These are phyloP conservation scores for Pilatotrama ljubarskyi DNA, from an alignment of 768 basidiomycete species.

Conservation along the genomic window DNA sequence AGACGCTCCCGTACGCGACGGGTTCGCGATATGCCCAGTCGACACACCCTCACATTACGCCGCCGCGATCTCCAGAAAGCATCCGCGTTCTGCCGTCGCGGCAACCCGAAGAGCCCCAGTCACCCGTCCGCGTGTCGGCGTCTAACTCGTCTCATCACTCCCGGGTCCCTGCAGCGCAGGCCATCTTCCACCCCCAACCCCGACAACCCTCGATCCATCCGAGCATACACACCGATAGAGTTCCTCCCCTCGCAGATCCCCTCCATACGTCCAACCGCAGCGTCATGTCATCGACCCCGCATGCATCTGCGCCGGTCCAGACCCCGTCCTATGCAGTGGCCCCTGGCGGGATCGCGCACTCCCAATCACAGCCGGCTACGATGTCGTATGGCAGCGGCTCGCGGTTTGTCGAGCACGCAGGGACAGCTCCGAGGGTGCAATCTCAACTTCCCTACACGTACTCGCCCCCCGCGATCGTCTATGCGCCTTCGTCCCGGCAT, in stretches of 20 bases:
- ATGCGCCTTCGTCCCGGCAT: slow-evolving; percentile 51
- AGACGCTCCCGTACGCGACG: slow-evolving; percentile 30
- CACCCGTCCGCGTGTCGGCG: slow-evolving; percentile 9
- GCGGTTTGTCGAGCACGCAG: slow-evolving; percentile 21
- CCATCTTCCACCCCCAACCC: slow-evolving; percentile 13
- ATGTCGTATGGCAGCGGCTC: slow-evolving; percentile 23
- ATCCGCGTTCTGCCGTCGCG: slow-evolving; percentile 32
- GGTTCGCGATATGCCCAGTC: slow-evolving; percentile 19
- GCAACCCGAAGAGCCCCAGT: slow-evolving; percentile 21
- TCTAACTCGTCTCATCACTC: slow-evolving; percentile 18
- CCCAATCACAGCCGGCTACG: slow-evolving; percentile 40
- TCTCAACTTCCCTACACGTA: slow-evolving; percentile 35
- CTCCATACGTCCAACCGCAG: slow-evolving; percentile 16
- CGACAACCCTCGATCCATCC: slow-evolving; percentile 17
- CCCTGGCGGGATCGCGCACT: slow-evolving; percentile 38
- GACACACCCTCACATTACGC: slow-evolving; percentile 16
- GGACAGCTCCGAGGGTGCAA: slow-evolving; percentile 38
- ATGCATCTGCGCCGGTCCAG: slow-evolving; percentile 26
- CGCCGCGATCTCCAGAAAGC: slow-evolving; percentile 31
- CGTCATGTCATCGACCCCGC: slow-evolving; percentile 33
- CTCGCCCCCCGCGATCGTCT: slow-evolving; percentile 58
- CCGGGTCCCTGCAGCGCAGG: slow-evolving; percentile 12
- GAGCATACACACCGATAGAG: slow-evolving; percentile 19
- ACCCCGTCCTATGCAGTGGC: slow-evolving; percentile 20
- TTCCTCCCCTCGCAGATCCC: slow-evolving; percentile 18